Conservation (phyloP, 2,329 filamentous ascomycete genomes). For the Arthrinium phaeospermum region DNA sequence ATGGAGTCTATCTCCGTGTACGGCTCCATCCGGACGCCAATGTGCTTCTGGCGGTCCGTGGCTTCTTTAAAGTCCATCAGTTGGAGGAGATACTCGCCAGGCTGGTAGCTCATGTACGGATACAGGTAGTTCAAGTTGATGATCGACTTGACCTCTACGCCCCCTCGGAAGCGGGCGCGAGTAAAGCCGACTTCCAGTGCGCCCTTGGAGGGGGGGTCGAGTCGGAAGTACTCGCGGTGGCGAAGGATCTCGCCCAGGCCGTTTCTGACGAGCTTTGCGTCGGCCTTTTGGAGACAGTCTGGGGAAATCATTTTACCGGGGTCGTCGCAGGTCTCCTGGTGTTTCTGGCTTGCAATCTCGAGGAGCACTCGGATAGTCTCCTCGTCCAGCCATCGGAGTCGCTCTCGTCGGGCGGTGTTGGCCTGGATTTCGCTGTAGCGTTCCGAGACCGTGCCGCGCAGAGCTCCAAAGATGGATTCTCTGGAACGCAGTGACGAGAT, state of each 20-base stretch:
- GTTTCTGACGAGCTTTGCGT: neutral
- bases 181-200: neutral
- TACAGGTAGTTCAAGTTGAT: neutral
- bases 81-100: conserved; percentile 8
- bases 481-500: neutral
- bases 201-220: neutral
- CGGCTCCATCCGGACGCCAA: neutral
- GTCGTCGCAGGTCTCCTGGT: neutral
- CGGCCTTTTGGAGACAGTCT: neutral
- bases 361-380: neutral
- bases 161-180: neutral
- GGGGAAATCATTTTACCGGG: neutral
- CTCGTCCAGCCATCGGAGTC: neutral
- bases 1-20: too few relatives aligned
- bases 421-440: neutral
- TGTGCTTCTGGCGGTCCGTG: neutral
- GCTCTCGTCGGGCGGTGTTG: neutral
- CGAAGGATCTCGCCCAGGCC: neutral
- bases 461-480: neutral
- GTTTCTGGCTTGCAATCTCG: neutral
- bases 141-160: neutral
- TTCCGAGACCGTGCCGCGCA: neutral
- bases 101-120: conserved; percentile 11
- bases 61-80: neutral
- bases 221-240: neutral